Evolutionary conservation across 2,329 filamentous ascomycete species (phyloP).

Genomic region (Paraphoma sp.): DNA sequence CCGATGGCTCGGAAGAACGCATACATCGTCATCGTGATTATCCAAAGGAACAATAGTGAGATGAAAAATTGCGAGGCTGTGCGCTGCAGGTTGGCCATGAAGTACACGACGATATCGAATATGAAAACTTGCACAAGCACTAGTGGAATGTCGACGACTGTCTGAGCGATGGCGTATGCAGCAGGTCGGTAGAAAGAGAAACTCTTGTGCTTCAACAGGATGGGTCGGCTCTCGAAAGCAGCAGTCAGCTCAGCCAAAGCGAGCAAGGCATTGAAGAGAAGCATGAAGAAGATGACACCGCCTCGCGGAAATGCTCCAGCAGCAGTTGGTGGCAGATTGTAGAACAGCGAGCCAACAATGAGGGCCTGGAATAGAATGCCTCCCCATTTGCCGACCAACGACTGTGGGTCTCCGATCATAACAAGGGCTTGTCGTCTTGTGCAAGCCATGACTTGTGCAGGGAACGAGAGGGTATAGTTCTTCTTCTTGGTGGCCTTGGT

Average conservation of each 20-base stretch:
- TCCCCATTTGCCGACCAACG: constrained; percentile 55
- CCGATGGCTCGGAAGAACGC: constrained; percentile 50
- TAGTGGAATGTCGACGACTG: constrained; percentile 64
- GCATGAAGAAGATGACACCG: constrained; percentile 67
- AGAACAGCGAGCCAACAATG: constrained; percentile 57
- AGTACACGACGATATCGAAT: constrained; percentile 69
- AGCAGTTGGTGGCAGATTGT: constrained; percentile 59
- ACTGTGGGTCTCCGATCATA: constrained; percentile 61
- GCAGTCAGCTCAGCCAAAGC: constrained; percentile 67
- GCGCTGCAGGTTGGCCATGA: constrained; percentile 63
- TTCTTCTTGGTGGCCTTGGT: constrained; percentile 50
- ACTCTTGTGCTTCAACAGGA: constrained; percentile 73
- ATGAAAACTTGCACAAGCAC: constrained; percentile 64
- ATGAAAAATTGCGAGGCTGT: constrained; percentile 70
- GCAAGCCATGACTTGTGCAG: constrained; percentile 49
- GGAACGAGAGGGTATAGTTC: constrained; percentile 49
- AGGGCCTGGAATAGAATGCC: constrained; percentile 51
- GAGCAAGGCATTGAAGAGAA: constrained; percentile 69
- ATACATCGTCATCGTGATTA: constrained; percentile 54
- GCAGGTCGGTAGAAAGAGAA: constrained; percentile 72
- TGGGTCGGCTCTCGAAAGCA: constrained; percentile 67
- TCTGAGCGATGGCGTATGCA: constrained; percentile 65
- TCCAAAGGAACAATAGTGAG: constrained; percentile 67
- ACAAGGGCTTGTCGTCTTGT: constrained; percentile 55
- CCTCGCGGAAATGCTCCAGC: constrained; percentile 65